Evolutionary conservation across 1,284 basidiomycete species (phyloP).

Genomic region (Pseudozyma tsukubaensis): DNA sequence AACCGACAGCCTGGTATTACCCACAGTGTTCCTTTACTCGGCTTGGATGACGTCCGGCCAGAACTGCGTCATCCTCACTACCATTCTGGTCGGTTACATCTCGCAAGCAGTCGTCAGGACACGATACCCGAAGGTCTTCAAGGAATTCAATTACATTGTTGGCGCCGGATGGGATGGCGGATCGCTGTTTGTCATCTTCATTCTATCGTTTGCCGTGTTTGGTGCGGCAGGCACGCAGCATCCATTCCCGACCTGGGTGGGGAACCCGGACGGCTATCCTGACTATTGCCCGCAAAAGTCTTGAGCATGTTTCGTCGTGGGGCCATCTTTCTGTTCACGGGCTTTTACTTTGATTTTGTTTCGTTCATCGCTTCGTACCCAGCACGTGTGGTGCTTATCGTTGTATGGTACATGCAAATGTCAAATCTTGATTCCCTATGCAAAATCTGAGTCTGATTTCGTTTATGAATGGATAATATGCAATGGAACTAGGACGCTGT

Average conservation of each 20-base stretch:
- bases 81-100: conserved; percentile 74
- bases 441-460: too few relatives aligned
- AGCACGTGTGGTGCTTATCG: too few relatives aligned
- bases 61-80: conserved; percentile 73
- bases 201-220: conserved; percentile 77
- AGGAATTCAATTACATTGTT: conserved; percentile 78
- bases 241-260: conserved; percentile 72
- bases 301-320: too few relatives aligned
- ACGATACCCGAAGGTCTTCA: conserved; percentile 74
- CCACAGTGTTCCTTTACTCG: conserved; percentile 33
- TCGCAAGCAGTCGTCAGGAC: conserved; percentile 75
- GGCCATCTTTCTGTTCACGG: too few relatives aligned
- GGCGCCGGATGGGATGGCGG: conserved; percentile 78
- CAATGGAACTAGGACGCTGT: too few relatives aligned
- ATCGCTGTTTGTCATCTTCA: conserved; percentile 77
- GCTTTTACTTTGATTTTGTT: too few relatives aligned
- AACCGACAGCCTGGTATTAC: conserved; percentile 15
- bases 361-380: too few relatives aligned
- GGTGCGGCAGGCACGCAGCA: conserved; percentile 74
- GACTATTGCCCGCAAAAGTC: conserved; percentile 38
- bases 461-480: too few relatives aligned
- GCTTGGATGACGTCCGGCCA: conserved; percentile 72
- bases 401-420: too few relatives aligned
- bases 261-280: conserved; percentile 27
- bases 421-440: too few relatives aligned